Evolutionary conservation across 2,329 filamentous ascomycete species (phyloP).

Genomic region (Ophiostoma piceae): DNA sequence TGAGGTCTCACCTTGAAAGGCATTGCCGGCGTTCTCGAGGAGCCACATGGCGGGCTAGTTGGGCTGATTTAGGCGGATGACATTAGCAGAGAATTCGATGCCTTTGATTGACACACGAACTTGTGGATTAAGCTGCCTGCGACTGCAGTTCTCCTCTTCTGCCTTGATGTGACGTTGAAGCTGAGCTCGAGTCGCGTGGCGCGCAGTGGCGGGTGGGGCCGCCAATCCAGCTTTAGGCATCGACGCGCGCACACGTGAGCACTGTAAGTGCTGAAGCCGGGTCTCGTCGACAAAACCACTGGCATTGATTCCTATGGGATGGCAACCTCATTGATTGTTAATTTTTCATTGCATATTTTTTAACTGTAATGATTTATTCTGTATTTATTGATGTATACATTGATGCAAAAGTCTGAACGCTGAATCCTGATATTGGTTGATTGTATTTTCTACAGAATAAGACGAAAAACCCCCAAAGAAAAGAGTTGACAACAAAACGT

Average conservation of each 20-base stretch:
- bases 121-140: background rate
- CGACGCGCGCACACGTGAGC: constrained; percentile 25
- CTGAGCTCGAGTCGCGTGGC: constrained; percentile 12
- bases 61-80: background rate
- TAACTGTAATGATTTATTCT: background rate
- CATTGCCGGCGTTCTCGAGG: constrained; percentile 36
- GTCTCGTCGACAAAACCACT: background rate
- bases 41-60: constrained; percentile 20
- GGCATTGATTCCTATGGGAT: background rate
- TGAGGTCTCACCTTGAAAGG: constrained; percentile 42
- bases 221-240: constrained; percentile 10
- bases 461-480: too few species aligned
- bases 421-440: too few species aligned
- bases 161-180: constrained; percentile 5
- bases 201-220: constrained; percentile 9
- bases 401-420: too few species aligned
- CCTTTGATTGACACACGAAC: background rate
- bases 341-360: background rate
- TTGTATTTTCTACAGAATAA: too few species aligned
- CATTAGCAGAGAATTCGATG: background rate
- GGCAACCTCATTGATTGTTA: too few species aligned
- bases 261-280: background rate
- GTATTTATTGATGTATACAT: too few species aligned
- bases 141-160: background rate
- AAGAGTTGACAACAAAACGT: too few species aligned